Percentiles rank a stretch among this genome's conserved stretches.
These are phyloP conservation scores for Backusella sp. DNA, from an alignment of 192 early-diverging fungal species.

Conservation along the genomic window DNA sequence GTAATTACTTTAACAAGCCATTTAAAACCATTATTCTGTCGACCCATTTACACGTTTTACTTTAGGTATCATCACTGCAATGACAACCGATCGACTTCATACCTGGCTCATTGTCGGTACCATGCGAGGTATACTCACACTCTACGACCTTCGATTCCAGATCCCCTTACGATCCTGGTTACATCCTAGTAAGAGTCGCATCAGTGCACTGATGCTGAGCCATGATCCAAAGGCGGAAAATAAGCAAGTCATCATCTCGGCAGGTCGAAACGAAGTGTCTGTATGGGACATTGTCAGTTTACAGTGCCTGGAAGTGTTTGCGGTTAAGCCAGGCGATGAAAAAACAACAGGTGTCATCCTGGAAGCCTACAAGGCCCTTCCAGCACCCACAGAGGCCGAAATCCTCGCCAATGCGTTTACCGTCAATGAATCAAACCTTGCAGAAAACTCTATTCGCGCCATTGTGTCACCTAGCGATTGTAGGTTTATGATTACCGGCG, in stretches of 20 bases:
- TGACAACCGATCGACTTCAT: constrained; percentile 59
- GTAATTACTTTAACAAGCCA: constrained; percentile 23
- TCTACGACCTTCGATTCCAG: constrained; percentile 81
- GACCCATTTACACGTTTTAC: not conserved
- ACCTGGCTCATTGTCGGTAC: constrained; percentile 76
- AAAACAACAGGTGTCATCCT: constrained; percentile 40
- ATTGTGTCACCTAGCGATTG: constrained; percentile 54
- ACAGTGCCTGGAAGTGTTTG: constrained; percentile 73
- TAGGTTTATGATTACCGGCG: constrained; percentile 71
- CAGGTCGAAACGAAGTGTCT: constrained; percentile 75
- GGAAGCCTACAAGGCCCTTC: constrained; percentile 48
- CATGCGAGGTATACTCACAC: constrained; percentile 68
- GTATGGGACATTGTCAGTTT: constrained; percentile 78
- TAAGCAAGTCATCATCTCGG: constrained; percentile 58
- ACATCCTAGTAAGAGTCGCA: constrained; percentile 66
- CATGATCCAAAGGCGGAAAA: constrained; percentile 46
- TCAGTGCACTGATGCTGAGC: constrained; percentile 54
- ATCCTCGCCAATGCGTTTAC: constrained; percentile 57
- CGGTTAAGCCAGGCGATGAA: constrained; percentile 51
- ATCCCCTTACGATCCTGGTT: constrained; percentile 70
- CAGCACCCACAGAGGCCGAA: constrained; percentile 42
- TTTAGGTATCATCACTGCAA: constrained; percentile 64
- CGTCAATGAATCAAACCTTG: constrained; percentile 50
- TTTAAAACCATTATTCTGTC: not conserved
- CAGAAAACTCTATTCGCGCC: constrained; percentile 59